These are phyloP conservation scores for Boletus rufocinnamomeus DNA, from an alignment of 768 basidiomycete species.

Conservation along the genomic window DNA sequence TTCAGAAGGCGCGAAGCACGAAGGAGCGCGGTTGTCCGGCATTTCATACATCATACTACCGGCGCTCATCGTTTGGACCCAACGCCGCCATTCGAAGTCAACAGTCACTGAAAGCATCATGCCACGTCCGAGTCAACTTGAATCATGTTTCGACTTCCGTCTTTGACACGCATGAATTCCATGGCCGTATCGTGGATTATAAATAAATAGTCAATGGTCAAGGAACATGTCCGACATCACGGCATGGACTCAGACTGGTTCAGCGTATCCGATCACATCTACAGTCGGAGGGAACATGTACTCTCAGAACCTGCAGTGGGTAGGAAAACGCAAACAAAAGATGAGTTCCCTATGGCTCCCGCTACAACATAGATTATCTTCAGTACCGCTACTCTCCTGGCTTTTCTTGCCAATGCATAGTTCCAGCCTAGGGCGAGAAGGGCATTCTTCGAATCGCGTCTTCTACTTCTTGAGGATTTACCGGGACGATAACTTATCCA, in stretches of 20 bases:
- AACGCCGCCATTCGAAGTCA: too few relatives aligned
- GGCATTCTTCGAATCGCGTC: neutral
- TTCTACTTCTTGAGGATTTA: slow-evolving; percentile 14
- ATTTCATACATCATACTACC: too few relatives aligned
- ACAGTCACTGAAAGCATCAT: too few relatives aligned
- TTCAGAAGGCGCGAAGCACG: too few relatives aligned
- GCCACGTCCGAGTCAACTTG: too few relatives aligned
- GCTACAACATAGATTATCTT: neutral
- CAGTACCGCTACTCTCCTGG: neutral
- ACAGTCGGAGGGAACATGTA: neutral
- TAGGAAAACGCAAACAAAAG: neutral
- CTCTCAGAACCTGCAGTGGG: neutral
- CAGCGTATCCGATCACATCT: neutral
- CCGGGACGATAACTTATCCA: slow-evolving; percentile 6
- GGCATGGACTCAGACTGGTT: neutral
- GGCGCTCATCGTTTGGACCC: too few relatives aligned
- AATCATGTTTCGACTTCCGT: too few relatives aligned
- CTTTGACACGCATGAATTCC: neutral
- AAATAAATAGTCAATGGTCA: neutral
- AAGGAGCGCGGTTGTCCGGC: too few relatives aligned
- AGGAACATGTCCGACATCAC: neutral
- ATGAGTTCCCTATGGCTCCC: neutral
- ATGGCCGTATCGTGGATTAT: neutral
- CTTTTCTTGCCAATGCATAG: neutral
- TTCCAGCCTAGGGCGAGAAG: neutral